These are phyloP conservation scores for Pestalotiopsis sp. DNA, from an alignment of 2,329 filamentous ascomycete species.

Conservation along the genomic window DNA sequence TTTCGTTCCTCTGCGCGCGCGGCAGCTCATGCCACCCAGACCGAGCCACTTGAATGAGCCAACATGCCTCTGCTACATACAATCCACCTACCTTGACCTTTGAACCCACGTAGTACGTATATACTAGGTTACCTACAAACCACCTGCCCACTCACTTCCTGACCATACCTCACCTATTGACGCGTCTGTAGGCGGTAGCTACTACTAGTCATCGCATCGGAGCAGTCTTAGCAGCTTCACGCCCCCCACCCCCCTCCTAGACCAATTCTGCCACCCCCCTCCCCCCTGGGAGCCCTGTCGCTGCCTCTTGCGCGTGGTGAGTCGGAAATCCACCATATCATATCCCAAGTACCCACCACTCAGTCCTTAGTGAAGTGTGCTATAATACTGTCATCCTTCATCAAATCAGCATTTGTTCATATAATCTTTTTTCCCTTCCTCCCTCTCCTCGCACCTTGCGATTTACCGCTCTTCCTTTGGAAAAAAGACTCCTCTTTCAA, in stretches of 20 bases:
- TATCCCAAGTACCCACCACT: conserved; percentile 13
- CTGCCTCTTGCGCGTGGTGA: neutral
- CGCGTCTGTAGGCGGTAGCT: conserved; percentile 5
- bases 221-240: neutral
- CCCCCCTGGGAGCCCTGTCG: neutral
- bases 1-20: neutral
- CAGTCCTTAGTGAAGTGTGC: conserved; percentile 14
- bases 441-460: neutral
- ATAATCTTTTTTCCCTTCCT: conserved; percentile 12
- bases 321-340: conserved; percentile 14
- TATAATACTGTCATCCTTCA: conserved; percentile 15
- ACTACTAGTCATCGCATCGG: conserved; percentile 5
- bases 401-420: conserved; percentile 12
- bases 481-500: neutral
- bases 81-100: neutral
- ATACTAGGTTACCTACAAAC: neutral
- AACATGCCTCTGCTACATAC: neutral
- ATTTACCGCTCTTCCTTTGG: conserved; percentile 9
- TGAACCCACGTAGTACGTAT: neutral
- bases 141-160: neutral
- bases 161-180: conserved; percentile 5
- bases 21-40: conserved; percentile 5
- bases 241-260: neutral
- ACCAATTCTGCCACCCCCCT: neutral
- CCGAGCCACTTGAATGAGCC: neutral